A percentile compares a stretch with the other conserved stretches of the same genome.
Evolutionary conservation across 2,329 filamentous ascomycete species (phyloP).

Genomic region (Trichoderma asperellum): DNA sequence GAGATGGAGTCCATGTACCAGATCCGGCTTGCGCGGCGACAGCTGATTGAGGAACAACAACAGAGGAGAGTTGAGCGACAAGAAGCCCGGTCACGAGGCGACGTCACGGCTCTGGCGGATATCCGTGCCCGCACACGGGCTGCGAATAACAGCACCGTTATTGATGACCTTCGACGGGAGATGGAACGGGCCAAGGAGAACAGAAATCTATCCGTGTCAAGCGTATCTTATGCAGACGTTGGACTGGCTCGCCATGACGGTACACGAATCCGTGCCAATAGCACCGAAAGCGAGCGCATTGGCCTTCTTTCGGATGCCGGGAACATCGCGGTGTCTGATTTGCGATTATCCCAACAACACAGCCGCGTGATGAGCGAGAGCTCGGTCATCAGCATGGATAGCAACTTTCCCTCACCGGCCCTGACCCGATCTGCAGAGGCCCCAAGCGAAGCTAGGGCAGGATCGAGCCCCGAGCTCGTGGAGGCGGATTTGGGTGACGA

Average conservation of each 20-base stretch:
- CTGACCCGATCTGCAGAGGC: slow-evolving; percentile 44
- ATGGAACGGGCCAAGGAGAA: slow-evolving; percentile 61
- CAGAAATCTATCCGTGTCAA: slow-evolving; percentile 70
- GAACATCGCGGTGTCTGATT: slow-evolving; percentile 55
- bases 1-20: slow-evolving; percentile 95
- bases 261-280: slow-evolving; percentile 73
- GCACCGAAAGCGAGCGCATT: slow-evolving; percentile 71
- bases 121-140: slow-evolving; percentile 62
- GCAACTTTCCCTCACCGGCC: slow-evolving; percentile 48
- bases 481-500: slow-evolving; percentile 55
- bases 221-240: slow-evolving; percentile 75
- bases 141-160: slow-evolving; percentile 53
- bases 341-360: slow-evolving; percentile 43
- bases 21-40: slow-evolving; percentile 76
- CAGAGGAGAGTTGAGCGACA: slow-evolving; percentile 69
- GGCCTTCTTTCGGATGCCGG: slow-evolving; percentile 74
- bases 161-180: slow-evolving; percentile 62
- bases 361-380: slow-evolving; percentile 55
- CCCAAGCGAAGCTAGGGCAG: slow-evolving; percentile 45
- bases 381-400: slow-evolving; percentile 60
- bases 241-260: slow-evolving; percentile 79
- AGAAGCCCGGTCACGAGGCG: slow-evolving; percentile 73
- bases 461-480: slow-evolving; percentile 57
- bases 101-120: slow-evolving; percentile 68
- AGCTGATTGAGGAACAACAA: slow-evolving; percentile 76